Percentiles rank a stretch among this genome's conserved stretches.
Conservation (phyloP, 176 grass and related monocot genomes). For the Phyllostachys edulis region DNA sequence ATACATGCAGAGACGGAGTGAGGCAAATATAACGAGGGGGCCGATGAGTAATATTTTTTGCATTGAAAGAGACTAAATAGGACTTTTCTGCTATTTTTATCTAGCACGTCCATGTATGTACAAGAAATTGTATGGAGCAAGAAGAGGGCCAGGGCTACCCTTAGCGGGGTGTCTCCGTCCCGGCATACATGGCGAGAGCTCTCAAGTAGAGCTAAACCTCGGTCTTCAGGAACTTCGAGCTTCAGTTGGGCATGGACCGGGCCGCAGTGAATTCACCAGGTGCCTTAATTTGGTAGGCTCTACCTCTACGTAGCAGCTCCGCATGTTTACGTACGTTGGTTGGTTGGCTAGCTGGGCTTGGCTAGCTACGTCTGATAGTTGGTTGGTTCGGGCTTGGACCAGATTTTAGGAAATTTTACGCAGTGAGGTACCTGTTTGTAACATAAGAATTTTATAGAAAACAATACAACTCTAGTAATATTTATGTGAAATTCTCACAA, state of each 20-base stretch:
- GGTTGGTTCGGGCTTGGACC: neutral
- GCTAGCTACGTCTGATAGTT: neutral
- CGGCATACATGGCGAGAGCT: neutral
- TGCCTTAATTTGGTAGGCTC: neutral
- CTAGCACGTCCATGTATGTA: no score
- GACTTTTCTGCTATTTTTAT: no score
- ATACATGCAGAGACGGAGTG: neutral
- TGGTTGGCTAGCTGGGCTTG: neutral
- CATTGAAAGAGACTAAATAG: no score
- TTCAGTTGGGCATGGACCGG: neutral
- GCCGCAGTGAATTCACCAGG: neutral
- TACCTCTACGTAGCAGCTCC: neutral
- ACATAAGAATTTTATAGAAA: neutral
- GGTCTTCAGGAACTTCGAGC: neutral
- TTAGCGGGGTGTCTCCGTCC: no score
- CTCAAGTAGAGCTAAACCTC: neutral
- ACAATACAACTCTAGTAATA: neutral
- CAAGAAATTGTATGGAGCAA: no score
- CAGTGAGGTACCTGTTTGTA: neutral
- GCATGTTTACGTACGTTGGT: neutral
- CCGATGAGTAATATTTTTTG: no score
- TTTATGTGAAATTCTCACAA: no score
- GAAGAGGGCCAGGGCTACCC: no score
- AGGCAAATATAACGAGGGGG: no score
- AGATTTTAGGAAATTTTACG: neutral